These are phyloP conservation scores for Ophiostoma himal-ulmi DNA, from an alignment of 2,329 filamentous ascomycete species.

Conservation along the genomic window DNA sequence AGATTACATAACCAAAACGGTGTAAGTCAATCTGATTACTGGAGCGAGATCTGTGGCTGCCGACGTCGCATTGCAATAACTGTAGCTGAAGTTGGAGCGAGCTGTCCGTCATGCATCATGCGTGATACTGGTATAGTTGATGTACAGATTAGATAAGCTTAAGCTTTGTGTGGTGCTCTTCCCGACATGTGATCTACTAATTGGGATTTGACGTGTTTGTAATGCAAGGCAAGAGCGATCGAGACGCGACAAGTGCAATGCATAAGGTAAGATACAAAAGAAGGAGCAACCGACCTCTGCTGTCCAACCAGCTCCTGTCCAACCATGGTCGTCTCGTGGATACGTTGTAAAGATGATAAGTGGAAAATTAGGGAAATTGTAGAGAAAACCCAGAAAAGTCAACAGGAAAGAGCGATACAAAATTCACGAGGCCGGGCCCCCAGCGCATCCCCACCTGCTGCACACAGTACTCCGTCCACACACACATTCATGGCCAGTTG, in stretches of 20 bases:
- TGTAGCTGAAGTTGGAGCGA: background rate
- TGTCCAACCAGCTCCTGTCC: conserved; percentile 10
- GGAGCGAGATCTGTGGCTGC: background rate
- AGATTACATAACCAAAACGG: conserved; percentile 9
- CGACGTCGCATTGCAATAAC: background rate
- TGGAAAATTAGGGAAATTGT: background rate
- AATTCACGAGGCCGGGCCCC: conserved; percentile 5
- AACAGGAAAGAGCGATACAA: background rate
- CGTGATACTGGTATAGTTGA: background rate
- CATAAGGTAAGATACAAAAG: background rate
- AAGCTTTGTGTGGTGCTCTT: background rate
- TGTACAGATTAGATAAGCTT: background rate
- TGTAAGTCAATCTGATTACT: background rate
- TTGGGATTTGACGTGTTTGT: background rate
- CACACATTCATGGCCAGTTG: conserved; percentile 9
- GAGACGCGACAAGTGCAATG: background rate
- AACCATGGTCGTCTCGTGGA: conserved; percentile 13
- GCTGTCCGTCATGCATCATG: background rate
- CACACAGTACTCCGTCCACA: background rate
- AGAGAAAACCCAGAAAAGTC: background rate
- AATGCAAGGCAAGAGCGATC: conserved; percentile 1
- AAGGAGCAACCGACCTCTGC: conserved; percentile 2
- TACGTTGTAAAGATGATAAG: background rate
- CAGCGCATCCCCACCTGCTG: conserved; percentile 4
- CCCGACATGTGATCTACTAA: background rate